Evolutionary conservation across 2,329 filamentous ascomycete genomes (phyloP).

Genomic region (Hyphodiscus sp.): DNA sequence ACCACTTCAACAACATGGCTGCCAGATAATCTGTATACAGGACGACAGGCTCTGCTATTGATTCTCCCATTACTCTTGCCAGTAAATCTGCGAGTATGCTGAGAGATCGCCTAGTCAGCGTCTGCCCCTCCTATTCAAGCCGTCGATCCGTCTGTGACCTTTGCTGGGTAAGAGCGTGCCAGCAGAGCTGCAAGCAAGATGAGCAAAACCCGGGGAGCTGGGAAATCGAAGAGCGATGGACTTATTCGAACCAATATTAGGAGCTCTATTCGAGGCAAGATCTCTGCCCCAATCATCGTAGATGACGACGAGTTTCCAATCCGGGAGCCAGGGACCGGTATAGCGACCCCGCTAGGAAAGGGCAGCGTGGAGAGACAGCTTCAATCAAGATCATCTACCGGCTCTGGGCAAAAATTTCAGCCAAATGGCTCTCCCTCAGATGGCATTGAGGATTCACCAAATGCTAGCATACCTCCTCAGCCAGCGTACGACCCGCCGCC

Average conservation of each 20-base stretch:
- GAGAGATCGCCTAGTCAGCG: conserved; percentile 1
- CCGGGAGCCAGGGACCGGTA: conserved; percentile 36
- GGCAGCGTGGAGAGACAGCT: conserved; percentile 15
- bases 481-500: conserved; percentile 12
- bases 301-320: conserved; percentile 51
- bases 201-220: conserved; percentile 23
- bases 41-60: not conserved
- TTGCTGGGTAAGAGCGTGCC: conserved; percentile 4
- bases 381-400: conserved; percentile 14
- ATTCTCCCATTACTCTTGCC: not conserved
- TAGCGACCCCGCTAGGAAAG: conserved; percentile 30
- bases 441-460: conserved; percentile 5
- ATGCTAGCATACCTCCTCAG: conserved; percentile 4
- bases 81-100: conserved; percentile 10
- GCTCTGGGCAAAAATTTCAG: conserved; percentile 10
- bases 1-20: conserved; percentile 9
- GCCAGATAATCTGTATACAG: conserved; percentile 17
- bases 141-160: conserved; percentile 13
- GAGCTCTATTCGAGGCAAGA: conserved; percentile 47
- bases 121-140: not conserved
- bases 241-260: conserved; percentile 30
- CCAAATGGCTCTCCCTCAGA: conserved; percentile 11
- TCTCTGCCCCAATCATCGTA: conserved; percentile 53
- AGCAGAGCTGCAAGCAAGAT: conserved; percentile 14
- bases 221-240: conserved; percentile 19